phyloP scores from a whole-genome alignment of 129 eudicot species.

The sunflower (Helianthus annuus) region DNA sequence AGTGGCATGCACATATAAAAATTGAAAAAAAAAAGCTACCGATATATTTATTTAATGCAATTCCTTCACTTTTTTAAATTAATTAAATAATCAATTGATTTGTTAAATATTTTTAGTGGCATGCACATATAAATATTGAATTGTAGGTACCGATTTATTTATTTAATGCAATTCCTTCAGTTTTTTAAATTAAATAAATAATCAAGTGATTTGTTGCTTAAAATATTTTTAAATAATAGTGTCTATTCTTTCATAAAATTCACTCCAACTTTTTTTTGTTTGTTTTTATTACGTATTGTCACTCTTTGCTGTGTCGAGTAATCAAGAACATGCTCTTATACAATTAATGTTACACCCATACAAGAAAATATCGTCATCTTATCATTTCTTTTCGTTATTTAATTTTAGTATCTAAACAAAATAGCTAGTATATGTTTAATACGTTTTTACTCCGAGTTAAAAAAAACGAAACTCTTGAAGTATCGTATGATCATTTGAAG shows the following conservation, averaged over 20 bases:
- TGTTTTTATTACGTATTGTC: background rate
- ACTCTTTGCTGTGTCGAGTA: background rate
- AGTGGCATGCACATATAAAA: no score
- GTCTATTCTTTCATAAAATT: background rate
- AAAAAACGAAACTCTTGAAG: background rate
- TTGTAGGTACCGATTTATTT: background rate
- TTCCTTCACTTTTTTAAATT: no score
- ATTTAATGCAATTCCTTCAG: background rate
- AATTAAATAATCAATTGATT: no score
- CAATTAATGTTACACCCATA: background rate
- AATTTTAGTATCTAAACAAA: background rate
- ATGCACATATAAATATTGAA: background rate
- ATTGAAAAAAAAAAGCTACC: no score
- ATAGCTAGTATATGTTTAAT: background rate
- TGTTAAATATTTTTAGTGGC: no score
- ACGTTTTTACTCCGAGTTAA: background rate
- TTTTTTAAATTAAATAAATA: background rate
- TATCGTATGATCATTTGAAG: no score
- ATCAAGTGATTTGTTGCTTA: no score
- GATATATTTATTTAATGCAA: no score
- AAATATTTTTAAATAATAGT: background rate
- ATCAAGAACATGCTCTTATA: background rate
- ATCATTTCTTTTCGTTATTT: background rate
- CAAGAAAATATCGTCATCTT: background rate
- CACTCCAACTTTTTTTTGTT: background rate